Conservation (phyloP, 2,329 filamentous ascomycete genomes). For the Ceratocystis alfenasii region DNA sequence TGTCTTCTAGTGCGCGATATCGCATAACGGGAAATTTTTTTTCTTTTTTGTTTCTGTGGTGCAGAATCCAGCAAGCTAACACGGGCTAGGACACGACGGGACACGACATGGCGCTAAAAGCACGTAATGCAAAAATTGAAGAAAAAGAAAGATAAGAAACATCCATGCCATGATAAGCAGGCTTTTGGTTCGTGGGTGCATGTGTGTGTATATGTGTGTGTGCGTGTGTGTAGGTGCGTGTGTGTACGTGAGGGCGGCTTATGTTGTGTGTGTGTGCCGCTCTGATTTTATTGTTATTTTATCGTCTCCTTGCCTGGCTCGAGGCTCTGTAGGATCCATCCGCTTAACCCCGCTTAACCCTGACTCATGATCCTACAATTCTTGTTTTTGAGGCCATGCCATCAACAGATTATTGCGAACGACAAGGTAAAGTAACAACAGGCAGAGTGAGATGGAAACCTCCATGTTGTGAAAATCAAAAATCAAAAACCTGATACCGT, state of each 20-base stretch:
- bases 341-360: constrained; percentile 11
- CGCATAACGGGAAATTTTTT: background rate
- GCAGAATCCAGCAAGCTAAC: background rate
- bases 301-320: background rate
- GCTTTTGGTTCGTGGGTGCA: background rate
- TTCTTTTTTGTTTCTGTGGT: background rate
- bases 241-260: background rate
- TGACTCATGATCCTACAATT: background rate
- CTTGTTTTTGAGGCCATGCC: background rate
- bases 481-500: no score
- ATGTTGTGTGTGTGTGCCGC: background rate
- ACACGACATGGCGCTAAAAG: background rate
- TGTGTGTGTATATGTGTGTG: no score
- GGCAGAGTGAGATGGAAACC: no score
- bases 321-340: constrained; percentile 7
- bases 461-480: no score
- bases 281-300: background rate
- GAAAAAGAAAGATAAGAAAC: background rate
- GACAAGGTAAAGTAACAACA: no score
- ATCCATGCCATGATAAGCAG: background rate
- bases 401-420: background rate
- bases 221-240: no score
- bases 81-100: background rate
- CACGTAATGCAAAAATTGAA: background rate
- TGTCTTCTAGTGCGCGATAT: constrained; percentile 1